Evolutionary conservation across 495 filamentous ascomycete genomes (phyloP).

Genomic region (Podospora tetraspora): DNA sequence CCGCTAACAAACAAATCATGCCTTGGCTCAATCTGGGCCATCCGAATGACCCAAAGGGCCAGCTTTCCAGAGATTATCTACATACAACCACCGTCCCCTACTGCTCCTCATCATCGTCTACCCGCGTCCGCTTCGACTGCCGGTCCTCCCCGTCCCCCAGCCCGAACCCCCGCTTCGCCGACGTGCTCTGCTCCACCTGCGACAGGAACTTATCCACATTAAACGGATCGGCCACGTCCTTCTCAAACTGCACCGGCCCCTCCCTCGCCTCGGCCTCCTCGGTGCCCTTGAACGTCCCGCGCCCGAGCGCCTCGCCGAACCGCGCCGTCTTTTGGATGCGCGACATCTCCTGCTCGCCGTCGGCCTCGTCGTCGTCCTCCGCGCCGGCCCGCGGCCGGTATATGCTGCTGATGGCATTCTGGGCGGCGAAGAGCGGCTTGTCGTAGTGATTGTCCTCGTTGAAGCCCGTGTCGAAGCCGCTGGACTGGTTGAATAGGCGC

Average conservation of each 20-base stretch:
- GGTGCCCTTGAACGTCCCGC: slow-evolving; percentile 84
- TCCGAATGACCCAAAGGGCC: neutral
- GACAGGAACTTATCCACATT: slow-evolving; percentile 88
- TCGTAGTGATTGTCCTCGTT: slow-evolving; percentile 98
- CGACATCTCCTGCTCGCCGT: slow-evolving; percentile 74
- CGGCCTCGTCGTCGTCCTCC: slow-evolving; percentile 71
- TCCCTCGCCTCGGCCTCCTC: slow-evolving; percentile 81
- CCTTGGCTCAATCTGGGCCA: neutral
- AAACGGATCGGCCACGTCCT: slow-evolving; percentile 81
- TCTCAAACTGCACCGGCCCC: slow-evolving; percentile 97
- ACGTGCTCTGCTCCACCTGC: slow-evolving; percentile 60
- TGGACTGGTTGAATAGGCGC: slow-evolving; percentile 87
- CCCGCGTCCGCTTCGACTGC: slow-evolving; percentile 67
- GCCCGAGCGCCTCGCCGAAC: slow-evolving; percentile 79
- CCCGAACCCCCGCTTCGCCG: slow-evolving; percentile 73
- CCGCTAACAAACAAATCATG: neutral
- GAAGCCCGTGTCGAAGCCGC: slow-evolving; percentile 82
- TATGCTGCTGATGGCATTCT: slow-evolving; percentile 92
- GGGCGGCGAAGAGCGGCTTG: slow-evolving; percentile 93
- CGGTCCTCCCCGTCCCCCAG: slow-evolving; percentile 69
- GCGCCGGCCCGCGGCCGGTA: slow-evolving; percentile 75
- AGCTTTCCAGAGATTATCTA: neutral
- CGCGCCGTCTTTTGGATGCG: slow-evolving; percentile 76
- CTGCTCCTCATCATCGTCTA: slow-evolving; percentile 64
- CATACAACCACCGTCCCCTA: neutral